Evolutionary conservation across 306 rosid genomes (phyloP).

Genomic region (Begonia peltatifolia): DNA sequence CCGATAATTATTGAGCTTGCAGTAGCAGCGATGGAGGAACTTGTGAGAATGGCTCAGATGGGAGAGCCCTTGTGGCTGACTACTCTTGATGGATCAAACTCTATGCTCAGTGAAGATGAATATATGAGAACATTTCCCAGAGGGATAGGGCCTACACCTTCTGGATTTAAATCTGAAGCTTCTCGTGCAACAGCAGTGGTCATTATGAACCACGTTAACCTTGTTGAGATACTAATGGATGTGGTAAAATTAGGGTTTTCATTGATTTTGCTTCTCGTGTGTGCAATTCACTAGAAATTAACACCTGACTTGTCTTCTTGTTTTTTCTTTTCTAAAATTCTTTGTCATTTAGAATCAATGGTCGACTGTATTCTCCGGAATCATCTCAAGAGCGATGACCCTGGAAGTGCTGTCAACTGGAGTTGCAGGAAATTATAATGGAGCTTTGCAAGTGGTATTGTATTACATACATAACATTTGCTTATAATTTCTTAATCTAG

Average conservation of each 20-base stretch:
- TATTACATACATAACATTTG: too few species aligned
- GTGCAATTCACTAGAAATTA: neutral
- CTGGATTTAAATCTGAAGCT: constrained; percentile 67
- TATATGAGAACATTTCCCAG: constrained; percentile 67
- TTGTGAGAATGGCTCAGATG: constrained; percentile 72
- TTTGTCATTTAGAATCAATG: constrained; percentile 45
- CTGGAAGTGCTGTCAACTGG: constrained; percentile 86
- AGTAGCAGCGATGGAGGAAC: constrained; percentile 92
- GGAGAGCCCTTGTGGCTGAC: constrained; percentile 90
- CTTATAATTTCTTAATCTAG: neutral
- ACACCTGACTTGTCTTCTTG: neutral
- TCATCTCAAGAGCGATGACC: constrained; percentile 93
- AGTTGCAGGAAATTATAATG: constrained; percentile 93
- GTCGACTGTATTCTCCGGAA: constrained; percentile 77
- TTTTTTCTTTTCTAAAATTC: neutral
- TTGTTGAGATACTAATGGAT: constrained; percentile 95
- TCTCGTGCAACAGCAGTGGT: constrained; percentile 68
- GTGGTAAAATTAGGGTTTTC: constrained; percentile 28
- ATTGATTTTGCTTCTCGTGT: neutral
- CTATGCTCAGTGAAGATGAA: constrained; percentile 64
- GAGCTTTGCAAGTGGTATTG: constrained; percentile 94
- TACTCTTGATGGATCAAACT: constrained; percentile 37
- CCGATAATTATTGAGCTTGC: constrained; percentile 93
- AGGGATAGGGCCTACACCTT: constrained; percentile 62
- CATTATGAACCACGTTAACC: constrained; percentile 78